These are phyloP conservation scores for Microdochium bolleyi DNA, from an alignment of 2,329 filamentous ascomycete genomes.

Conservation along the genomic window DNA sequence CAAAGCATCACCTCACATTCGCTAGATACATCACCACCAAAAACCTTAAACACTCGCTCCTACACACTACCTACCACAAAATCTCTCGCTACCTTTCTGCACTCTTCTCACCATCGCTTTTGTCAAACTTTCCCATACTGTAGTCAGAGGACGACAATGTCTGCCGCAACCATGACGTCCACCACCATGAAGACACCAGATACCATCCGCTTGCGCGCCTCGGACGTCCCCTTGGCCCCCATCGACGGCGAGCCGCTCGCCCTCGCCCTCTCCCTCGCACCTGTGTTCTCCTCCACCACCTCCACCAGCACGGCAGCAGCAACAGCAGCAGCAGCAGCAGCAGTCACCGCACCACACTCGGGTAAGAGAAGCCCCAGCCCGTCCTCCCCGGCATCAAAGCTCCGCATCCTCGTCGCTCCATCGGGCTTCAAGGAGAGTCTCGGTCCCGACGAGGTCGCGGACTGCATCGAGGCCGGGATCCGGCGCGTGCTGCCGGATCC, in stretches of 20 bases:
- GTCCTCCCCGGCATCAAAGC: not conserved
- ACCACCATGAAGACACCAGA: not conserved
- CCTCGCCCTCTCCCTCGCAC: too few relatives aligned
- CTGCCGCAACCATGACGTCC: not conserved
- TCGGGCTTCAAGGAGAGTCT: constrained; percentile 48
- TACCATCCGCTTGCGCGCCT: not conserved
- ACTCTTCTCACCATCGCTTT: not conserved
- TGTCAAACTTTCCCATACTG: not conserved
- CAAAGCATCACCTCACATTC: too few relatives aligned
- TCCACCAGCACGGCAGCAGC: too few relatives aligned
- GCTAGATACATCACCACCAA: too few relatives aligned
- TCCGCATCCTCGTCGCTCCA: constrained; percentile 36
- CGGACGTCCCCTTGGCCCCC: too few relatives aligned
- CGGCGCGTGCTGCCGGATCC: constrained; percentile 32
- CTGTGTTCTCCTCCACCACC: too few relatives aligned
- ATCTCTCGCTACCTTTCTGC: not conserved
- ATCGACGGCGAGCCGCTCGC: too few relatives aligned
- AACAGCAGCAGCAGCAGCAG: too few relatives aligned
- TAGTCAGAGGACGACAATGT: not conserved
- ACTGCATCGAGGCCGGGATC: constrained; percentile 41
- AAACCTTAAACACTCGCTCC: too few relatives aligned
- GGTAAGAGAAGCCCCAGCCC: not conserved
- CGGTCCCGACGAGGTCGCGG: constrained; percentile 35
- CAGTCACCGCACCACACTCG: too few relatives aligned
- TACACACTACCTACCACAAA: too few relatives aligned